These are phyloP conservation scores for Elymus sibiricus DNA, from an alignment of 176 grass and related monocot genomes.

Conservation along the genomic window DNA sequence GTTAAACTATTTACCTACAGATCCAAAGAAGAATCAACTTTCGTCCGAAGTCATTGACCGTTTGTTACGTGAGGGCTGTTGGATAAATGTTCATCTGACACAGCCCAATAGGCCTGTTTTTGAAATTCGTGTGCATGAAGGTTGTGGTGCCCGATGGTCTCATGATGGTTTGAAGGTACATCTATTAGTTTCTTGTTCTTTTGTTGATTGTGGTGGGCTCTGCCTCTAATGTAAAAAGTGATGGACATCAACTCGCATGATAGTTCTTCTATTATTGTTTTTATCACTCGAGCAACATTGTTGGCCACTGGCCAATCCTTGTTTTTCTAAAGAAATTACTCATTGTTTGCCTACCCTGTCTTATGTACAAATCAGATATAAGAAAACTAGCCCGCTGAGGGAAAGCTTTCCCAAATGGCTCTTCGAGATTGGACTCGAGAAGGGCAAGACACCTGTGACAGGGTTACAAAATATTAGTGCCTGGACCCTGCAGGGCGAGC, in stretches of 20 bases:
- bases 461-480: background rate
- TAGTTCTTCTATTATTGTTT: background rate
- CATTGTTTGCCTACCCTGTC: background rate
- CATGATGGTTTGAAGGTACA: constrained; percentile 77
- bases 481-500: background rate
- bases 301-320: background rate
- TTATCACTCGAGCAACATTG: background rate
- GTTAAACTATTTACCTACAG: constrained; percentile 44
- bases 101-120: constrained; percentile 65
- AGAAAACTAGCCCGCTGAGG: background rate
- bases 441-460: background rate
- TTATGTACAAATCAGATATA: background rate
- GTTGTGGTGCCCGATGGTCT: constrained; percentile 93
- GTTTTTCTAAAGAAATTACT: background rate
- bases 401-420: background rate
- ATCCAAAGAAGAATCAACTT: constrained; percentile 61
- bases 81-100: constrained; percentile 84
- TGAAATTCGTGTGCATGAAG: constrained; percentile 76
- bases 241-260: background rate
- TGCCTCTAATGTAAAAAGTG: constrained; percentile 9
- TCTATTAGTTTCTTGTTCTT: background rate
- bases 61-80: constrained; percentile 62
- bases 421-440: background rate
- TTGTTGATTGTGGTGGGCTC: background rate
- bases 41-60: constrained; percentile 51